Base-by-base conservation (phyloP, 2,329 filamentous ascomycete species). In the Diaporthe eres region DNA sequence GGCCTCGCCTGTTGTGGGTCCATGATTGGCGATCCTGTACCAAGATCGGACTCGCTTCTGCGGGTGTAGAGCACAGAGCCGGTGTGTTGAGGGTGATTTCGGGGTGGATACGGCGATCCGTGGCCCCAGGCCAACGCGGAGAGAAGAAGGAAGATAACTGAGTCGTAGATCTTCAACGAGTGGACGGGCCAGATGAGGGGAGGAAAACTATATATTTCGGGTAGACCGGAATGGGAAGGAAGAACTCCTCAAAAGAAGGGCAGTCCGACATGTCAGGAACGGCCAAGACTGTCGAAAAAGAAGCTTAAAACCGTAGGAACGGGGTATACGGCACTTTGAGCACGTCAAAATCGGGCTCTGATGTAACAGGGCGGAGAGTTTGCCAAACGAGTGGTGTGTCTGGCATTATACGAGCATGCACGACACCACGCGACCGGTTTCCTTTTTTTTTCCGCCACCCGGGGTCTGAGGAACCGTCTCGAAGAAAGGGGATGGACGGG, bases 81-180 rank as follows among this genome's bases (percentile, higher is more conserved):
- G 10, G 31, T 37, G 28, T 37, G 65, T 53, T 22, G 65, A 53
- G 65, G 34, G 34, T 37, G 47, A 28, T 37, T 34, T 68, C 63
- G 47, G 44, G 47, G 47, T 68, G 65, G 31, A 53, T 68, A 37
- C 65, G 65, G 28, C 47, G 65, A 53, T 68, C 65, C 47, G 65
- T 47, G 65, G 65, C 65, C 65, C 65, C 65, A 68, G 65, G 65
- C 65, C 65, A 53, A 39, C 31, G 47, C 47, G 47, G 65, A 68
- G 6, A 51, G 22, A 68, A 22, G 22, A 25, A 37, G 44, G 8
- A 25, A 5, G 22, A 49, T 31, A 2, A 2, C 3, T 19, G 10
- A 22, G 8, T 19, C 31, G 44, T 28, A 17, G 47, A 19, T 53
- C 34, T 19, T 53, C 2, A 28, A 19, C 34, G 10, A 19, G 47